Evolutionary conservation across 2,329 filamentous ascomycete genomes (phyloP), one percentile per base, ranked within the genome.

Genomic region (Aureobasidium sp.): DNA sequence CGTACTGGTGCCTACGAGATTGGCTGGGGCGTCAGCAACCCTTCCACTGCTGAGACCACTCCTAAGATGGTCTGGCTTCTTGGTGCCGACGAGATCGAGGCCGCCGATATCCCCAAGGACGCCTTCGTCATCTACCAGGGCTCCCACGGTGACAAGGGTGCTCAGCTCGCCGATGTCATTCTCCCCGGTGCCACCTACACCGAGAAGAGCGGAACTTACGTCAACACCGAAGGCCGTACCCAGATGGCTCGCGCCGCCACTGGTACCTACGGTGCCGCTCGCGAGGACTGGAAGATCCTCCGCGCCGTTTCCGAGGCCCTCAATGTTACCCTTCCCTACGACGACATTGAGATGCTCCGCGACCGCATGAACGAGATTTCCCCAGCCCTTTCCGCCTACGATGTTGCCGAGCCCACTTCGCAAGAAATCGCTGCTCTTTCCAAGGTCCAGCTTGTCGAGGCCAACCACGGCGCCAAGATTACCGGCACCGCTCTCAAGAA

Each of bases 281-380:
- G 94, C 72, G 93, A 94, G 66, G 94, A 99, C 79, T 99, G 94
- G 94, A 99, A 97, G 85, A 97, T 99, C 71, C 87, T 99, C 69
- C 90, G 94, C 67, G 94, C 94, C 20, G 86, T 84, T 62, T 94
- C 89, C 72, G 94, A 97, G 78, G 97, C 96, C 79, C 82, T 99
- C 17, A 90, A 89, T 64, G 86, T 82, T 31, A 88, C 92, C 67
- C 84, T 99, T 59, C 90, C 91, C 25, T 99, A 97, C 72, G 93
- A 99, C 70, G 91, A 97, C 72, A 84, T 99, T 56, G 89, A 94
- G 67, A 84, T 86, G 70, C 84, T 99, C 58, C 86, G 94, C 62
- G 91, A 97, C 76, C 89, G 94, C 70, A 96, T 97, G 90, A 86
- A 87, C 65, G 91, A 97, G 79, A 93, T 99, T 74, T 94, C 90